Evolutionary conservation across 2,329 filamentous ascomycete genomes (phyloP), one percentile per base, ranked within the genome.

Genomic region (Trichoderma breve): DNA sequence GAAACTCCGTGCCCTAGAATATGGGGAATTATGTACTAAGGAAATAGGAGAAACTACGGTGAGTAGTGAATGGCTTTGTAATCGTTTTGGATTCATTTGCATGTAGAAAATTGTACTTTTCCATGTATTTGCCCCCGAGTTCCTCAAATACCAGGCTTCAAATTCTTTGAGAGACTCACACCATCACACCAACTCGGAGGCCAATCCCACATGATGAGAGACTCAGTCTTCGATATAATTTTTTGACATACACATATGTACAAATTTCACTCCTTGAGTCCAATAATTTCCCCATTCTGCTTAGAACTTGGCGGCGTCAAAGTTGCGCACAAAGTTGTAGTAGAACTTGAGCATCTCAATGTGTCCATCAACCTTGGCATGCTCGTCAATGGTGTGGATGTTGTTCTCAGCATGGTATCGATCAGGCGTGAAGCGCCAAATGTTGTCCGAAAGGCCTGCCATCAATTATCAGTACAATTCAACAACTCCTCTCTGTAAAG

Each of bases 361-460:
- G 72, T 85, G 83, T 6, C 78, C 79, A 26, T 76, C 72, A 30
- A 85, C 80, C 32, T 79, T 81, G 1, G 83, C 72, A 61, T 80
- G 79, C 76, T 85, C 83, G 68, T 85, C 78, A 0, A 84, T 80
- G 0, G 83, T 84, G 72, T 85, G 84, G 4, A 84, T 80, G n/a
- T 78, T 79, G 12, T 75, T 74, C 0, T 72, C 62, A 2, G 74
- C 76, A 6, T 75, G 76, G 51, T 76, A 72, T 12, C 74, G 72
- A 6, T 74, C 74, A 4, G 86, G 86, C 0, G 76, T 79, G 76
- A 84, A 88, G 14, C 87, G 83, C 74, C 83, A 84, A 34, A 73
- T 60, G 43, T 73, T 65, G 3, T 70, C 32, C 18, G 72, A 73
- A 14, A 73, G 69, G 1, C 43, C 72, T 73, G 11, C 24, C 26